Evolutionary conservation across 495 filamentous ascomycete species (phyloP), one percentile per base, ranked within the genome.

Genomic region (Aspergillus affinis): DNA sequence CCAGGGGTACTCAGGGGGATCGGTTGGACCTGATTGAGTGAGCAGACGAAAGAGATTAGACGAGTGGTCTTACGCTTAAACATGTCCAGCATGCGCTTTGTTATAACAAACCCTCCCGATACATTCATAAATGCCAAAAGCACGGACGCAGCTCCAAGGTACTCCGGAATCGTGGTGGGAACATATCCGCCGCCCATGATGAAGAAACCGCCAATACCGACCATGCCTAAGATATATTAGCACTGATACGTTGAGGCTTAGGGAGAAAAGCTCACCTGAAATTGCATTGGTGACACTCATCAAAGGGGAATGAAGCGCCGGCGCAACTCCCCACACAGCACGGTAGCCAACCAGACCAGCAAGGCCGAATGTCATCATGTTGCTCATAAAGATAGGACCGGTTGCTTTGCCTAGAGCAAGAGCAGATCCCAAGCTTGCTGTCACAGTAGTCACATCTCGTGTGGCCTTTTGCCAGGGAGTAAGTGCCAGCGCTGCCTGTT

Each of bases 11-110:
- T 93, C 90, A 2, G 88, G 84, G 48, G 89, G 90, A 69, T 93
- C 90, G 19, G 88, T 91, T 3, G 87, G 83, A 4, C 84, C 80
- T 81, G 21, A 51, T 29, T 26, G 12, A n/a, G 53, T 76, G 32
- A 78, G 69, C 47, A 54, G 36, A 27, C 19, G 18, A 27, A 51
- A 32, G 6, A 19, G 44, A 18, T 4, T 12, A 30, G 26, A 18
- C 1, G n/a, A 4, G 13, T 12, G 2, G 9, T 19, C 75, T 44
- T 68, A 76, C 86, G 84, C 60, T 88, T 88, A 70, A 93, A 93
- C 90, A 93, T 93, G 66, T 93, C 89, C n/a, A 93, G 80, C 90
- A 93, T 93, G 64, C 90, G 85, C 72, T 92, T 92, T 4, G 89
- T 90, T 51, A 93, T 88, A 17, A 91, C 88, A 65, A 93, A 93